Evolutionary conservation across 371 early-diverging fungal species (phyloP), one percentile per base, ranked within the genome.

Genomic region (Mucor mucedo): DNA sequence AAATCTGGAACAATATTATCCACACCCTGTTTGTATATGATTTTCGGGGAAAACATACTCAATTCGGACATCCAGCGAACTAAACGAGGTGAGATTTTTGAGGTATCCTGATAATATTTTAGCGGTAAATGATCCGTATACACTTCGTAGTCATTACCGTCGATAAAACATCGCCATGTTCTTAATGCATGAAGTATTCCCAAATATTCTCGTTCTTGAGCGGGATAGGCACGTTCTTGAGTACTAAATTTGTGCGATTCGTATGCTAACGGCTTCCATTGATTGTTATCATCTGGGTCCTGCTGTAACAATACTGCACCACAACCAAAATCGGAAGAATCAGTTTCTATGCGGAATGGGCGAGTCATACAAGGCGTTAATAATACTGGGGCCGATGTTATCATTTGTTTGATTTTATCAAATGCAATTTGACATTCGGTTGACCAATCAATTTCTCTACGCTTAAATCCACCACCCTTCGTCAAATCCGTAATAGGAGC

Each of bases 241-340:
- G 64, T 70, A 0, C 29, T 8, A 2, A 77, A 55, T 35, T 74
- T 75, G 50, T 71, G 58, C 2, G 74, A 79, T 29, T 75, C 70
- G 47, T 57, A 83, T 0, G 79, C 70, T 0, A 79, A 49, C 2
- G 71, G 74, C 0, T 62, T 49, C 59, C 58, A 63, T 1, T 44
- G 4, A n/a, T 65, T 68, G 7, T 70, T 45, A 1, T 60, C 55
- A 32, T 45, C 16, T 13, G 16, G 16, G 16, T 67, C 65, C 14
- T 58, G 40, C 61, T 84, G 84, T 6, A 63, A 49, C 5, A 75
- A 40, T 0, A 84, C 74, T 1, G 62, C 75, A 40, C 76, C 84
- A 4, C 65, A 7, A 2, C 60, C 69, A 45, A 55, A 70, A 4
- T 65, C 69, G 2, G 67, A 73, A 1, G 48, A n/a, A n/a, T n/a